These are phyloP conservation scores for Xanthoparmelia taractica DNA, from an alignment of 495 filamentous ascomycete species.

Conservation along the genomic window DNA sequence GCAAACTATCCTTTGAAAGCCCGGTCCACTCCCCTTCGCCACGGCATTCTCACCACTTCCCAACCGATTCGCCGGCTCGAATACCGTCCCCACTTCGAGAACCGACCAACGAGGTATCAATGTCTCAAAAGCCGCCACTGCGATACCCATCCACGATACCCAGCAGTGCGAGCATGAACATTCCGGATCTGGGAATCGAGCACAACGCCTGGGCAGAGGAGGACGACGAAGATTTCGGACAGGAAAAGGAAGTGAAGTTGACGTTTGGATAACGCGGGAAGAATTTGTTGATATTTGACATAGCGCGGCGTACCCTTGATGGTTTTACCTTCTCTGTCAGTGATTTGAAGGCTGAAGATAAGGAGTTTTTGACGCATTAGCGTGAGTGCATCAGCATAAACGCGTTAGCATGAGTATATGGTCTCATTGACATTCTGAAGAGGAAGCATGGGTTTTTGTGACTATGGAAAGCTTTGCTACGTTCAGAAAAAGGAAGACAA, in stretches of 20 bases:
- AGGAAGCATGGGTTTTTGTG: not conserved
- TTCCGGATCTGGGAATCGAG: constrained; percentile 33
- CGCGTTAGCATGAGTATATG: not conserved
- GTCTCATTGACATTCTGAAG: not conserved
- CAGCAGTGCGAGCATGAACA: not conserved
- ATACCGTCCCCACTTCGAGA: constrained; percentile 8
- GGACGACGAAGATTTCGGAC: constrained; percentile 46
- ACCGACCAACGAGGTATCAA: not conserved
- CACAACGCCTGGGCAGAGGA: constrained; percentile 81
- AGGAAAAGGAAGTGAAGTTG: constrained; percentile 49
- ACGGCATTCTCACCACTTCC: constrained; percentile 2
- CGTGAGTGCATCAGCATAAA: not conserved
- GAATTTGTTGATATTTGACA: constrained; percentile 4
- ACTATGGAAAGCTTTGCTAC: not conserved
- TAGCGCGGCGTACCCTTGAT: constrained; percentile 17
- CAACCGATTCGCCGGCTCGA: constrained; percentile 7
- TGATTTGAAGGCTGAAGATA: not conserved
- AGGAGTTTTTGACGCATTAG: not conserved
- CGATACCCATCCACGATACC: constrained; percentile 39
- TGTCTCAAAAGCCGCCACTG: constrained; percentile 33
- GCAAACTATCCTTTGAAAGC: constrained; percentile 23
- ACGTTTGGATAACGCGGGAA: constrained; percentile 44
- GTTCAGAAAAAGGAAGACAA: not conserved
- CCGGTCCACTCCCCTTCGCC: constrained; percentile 5
- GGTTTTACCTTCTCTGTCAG: not conserved